A percentile compares a stretch with the other conserved stretches of the same genome.
phyloP scores from a whole-genome alignment of 2,329 filamentous ascomycete species.

The Sporothrix protearum region DNA sequence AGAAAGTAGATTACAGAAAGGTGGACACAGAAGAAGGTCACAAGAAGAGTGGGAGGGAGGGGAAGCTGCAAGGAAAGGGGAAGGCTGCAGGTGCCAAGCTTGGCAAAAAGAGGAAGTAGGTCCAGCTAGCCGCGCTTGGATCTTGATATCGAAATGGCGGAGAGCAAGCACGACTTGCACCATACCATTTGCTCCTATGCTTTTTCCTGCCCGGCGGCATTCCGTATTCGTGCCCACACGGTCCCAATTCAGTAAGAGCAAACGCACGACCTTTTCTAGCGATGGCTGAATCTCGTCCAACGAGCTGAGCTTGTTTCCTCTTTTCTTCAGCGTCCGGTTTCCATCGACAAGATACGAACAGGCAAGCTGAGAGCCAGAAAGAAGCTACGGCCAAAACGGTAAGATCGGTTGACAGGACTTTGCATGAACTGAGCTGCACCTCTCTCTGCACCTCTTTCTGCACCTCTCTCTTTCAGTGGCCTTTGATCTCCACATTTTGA shows the following conservation, averaged over 20 bases:
- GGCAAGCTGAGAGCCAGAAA: not conserved
- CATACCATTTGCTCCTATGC: not conserved
- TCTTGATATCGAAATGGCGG: slow-evolving; percentile 12
- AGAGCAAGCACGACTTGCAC: not conserved
- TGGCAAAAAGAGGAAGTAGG: not conserved
- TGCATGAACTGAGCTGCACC: not conserved
- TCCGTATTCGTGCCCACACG: not conserved
- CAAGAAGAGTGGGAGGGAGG: not conserved
- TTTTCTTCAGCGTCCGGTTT: not conserved
- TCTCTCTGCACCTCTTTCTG: not conserved
- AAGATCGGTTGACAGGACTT: not conserved
- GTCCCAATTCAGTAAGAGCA: not conserved
- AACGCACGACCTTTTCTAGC: not conserved
- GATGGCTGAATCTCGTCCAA: not conserved
- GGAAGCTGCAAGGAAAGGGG: not conserved
- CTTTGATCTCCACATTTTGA: not conserved
- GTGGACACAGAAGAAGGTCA: not conserved
- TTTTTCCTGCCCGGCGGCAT: too few relatives aligned
- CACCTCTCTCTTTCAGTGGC: not conserved
- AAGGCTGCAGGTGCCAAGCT: slow-evolving; percentile 10
- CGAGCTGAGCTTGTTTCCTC: not conserved
- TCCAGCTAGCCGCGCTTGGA: not conserved
- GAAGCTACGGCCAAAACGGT: not conserved
- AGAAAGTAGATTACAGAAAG: not conserved
- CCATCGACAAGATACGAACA: not conserved